Conservation (phyloP, 306 rosid genomes). For the Biancaea sappan region DNA sequence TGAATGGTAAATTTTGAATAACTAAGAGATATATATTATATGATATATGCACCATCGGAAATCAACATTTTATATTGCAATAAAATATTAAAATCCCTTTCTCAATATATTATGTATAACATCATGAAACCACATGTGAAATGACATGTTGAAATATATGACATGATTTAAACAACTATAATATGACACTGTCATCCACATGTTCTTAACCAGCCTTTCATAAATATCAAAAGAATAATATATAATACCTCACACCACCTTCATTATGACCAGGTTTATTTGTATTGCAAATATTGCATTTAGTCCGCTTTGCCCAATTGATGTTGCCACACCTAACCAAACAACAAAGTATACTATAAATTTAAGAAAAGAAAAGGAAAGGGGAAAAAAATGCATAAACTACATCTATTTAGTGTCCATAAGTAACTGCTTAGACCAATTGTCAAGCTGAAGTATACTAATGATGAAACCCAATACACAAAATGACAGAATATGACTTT, state of each 20-base stretch:
- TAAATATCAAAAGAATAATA: constrained; percentile 26
- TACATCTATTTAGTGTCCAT: constrained; percentile 6
- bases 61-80: neutral
- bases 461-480: too few species aligned
- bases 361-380: neutral
- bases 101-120: neutral
- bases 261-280: constrained; percentile 93
- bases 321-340: constrained; percentile 90
- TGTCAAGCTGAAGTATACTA: constrained; percentile 11
- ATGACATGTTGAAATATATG: neutral
- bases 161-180: neutral
- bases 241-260: constrained; percentile 92
- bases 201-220: constrained; percentile 13
- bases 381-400: neutral
- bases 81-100: neutral
- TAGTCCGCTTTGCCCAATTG: constrained; percentile 97
- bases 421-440: neutral
- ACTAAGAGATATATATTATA: neutral
- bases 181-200: neutral
- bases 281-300: constrained; percentile 98
- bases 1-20: too few species aligned
- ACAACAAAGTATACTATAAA: neutral
- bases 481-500: too few species aligned
- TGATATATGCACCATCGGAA: neutral
- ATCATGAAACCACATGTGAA: neutral